phyloP scores from a whole-genome alignment of 2,329 filamentous ascomycete species.

The Stromatinia cepivora region DNA sequence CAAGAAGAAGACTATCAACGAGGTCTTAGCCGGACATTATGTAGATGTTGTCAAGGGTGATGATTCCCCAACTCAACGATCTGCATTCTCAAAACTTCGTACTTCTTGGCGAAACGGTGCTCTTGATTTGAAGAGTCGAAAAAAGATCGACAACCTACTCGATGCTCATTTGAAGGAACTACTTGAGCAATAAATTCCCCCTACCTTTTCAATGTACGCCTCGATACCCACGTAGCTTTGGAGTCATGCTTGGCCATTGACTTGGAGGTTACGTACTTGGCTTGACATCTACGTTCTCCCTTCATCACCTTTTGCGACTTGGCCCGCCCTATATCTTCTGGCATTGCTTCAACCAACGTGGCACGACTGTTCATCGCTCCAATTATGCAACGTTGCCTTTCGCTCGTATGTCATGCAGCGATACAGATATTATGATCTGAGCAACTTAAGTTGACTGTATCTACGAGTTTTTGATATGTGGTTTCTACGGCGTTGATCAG shows the following conservation, averaged over 20 bases:
- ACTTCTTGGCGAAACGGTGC: conserved; percentile 55
- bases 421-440: conserved; percentile 27
- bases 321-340: conserved; percentile 7
- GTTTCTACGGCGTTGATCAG: conserved; percentile 39
- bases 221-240: conserved; percentile 15
- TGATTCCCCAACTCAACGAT: conserved; percentile 43
- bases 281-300: conserved; percentile 10
- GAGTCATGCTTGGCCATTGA: conserved; percentile 20
- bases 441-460: conserved; percentile 37
- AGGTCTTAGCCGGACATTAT: conserved; percentile 55
- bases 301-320: conserved; percentile 4
- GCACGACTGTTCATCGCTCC: conserved; percentile 14
- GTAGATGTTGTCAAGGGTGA: conserved; percentile 55
- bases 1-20: conserved; percentile 49
- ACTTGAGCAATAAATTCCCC: conserved; percentile 45
- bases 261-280: background rate
- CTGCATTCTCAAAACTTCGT: conserved; percentile 53
- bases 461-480: conserved; percentile 38
- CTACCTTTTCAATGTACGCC: background rate
- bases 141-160: conserved; percentile 54
- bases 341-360: conserved; percentile 15
- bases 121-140: conserved; percentile 56
- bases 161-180: conserved; percentile 52
- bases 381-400: conserved; percentile 19
- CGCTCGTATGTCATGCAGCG: conserved; percentile 21